Percentiles rank a stretch among this genome's conserved stretches.
These are phyloP conservation scores for Penicillium sp. DNA, from an alignment of 2,329 filamentous ascomycete species.

Conservation along the genomic window DNA sequence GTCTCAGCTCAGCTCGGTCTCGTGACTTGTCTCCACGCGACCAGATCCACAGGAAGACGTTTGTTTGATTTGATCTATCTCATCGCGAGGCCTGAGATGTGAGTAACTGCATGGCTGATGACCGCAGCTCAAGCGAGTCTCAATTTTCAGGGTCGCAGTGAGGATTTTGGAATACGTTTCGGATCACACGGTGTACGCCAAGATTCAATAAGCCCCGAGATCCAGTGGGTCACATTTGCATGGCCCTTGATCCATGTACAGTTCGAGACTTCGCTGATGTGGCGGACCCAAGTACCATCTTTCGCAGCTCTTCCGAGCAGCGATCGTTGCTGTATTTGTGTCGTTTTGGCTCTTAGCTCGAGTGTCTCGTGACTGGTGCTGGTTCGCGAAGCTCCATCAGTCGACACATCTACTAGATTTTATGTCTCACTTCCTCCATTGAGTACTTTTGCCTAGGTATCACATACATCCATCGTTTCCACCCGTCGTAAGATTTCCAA, in stretches of 20 bases:
- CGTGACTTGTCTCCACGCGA: neutral
- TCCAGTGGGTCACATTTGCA: too few relatives aligned
- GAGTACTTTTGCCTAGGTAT: neutral
- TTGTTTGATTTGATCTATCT: neutral
- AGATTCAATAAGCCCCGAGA: neutral
- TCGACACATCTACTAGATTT: neutral
- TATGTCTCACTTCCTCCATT: neutral
- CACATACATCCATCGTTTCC: neutral
- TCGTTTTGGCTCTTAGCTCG: neutral
- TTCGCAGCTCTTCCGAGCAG: neutral
- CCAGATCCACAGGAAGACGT: neutral
- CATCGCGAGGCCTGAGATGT: too few relatives aligned
- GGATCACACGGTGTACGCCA: neutral
- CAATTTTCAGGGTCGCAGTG: neutral
- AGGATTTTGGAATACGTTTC: neutral
- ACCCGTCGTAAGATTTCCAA: neutral
- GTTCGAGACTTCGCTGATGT: neutral
- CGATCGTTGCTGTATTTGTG: too few relatives aligned
- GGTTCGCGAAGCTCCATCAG: neutral
- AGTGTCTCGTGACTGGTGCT: neutral
- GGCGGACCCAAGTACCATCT: neutral
- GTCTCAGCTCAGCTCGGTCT: neutral
- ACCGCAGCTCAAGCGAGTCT: neutral
- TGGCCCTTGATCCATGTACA: too few relatives aligned
- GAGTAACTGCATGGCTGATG: too few relatives aligned